These are phyloP conservation scores for Tuber melanosporum DNA, from an alignment of 495 filamentous ascomycete species.

Conservation along the genomic window DNA sequence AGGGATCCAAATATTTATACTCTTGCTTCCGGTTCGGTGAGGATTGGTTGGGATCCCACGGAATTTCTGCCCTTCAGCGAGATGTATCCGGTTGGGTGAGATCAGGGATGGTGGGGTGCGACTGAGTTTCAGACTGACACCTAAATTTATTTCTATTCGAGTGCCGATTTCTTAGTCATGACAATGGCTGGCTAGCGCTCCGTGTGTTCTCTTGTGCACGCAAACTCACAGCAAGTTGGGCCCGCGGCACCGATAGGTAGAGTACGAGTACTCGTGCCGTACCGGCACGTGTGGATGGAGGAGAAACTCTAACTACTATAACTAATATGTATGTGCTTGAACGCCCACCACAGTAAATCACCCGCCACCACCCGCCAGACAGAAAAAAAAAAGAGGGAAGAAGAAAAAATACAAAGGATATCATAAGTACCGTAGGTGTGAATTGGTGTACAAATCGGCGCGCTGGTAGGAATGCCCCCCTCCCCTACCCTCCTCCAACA, in stretches of 20 bases:
- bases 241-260: background rate
- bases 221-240: background rate
- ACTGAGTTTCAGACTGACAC: too few relatives aligned
- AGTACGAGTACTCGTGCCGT: too few relatives aligned
- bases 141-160: too few relatives aligned
- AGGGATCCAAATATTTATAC: too few relatives aligned
- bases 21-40: too few relatives aligned
- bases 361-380: background rate
- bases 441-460: background rate
- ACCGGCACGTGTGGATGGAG: background rate
- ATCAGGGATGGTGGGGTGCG: too few relatives aligned
- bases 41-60: too few relatives aligned
- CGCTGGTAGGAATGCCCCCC: background rate
- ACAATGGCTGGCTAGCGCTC: background rate
- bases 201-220: background rate
- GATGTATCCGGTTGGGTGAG: too few relatives aligned
- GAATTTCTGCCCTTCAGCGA: too few relatives aligned
- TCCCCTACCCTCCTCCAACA: background rate
- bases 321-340: background rate
- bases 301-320: background rate
- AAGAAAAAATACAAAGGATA: background rate
- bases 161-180: too few relatives aligned
- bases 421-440: background rate
- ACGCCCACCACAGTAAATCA: background rate
- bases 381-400: background rate